These are phyloP conservation scores for Trypanosoma vivax DNA, from an alignment of 208 protist genomes.

Conservation along the genomic window DNA sequence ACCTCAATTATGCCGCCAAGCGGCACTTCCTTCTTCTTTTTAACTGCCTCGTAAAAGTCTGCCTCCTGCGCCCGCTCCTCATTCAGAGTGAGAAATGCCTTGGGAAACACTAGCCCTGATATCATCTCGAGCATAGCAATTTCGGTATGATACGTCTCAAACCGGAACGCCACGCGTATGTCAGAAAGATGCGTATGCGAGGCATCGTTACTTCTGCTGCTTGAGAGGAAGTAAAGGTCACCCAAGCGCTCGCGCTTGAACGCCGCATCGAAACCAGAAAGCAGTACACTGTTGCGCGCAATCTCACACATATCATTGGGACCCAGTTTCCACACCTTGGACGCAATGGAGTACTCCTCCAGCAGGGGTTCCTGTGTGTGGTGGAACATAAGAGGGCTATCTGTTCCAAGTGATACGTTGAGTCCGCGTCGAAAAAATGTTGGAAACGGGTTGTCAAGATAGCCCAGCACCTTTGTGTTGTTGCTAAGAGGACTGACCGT, in stretches of 20 bases:
- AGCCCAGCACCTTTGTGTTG: constrained; percentile 97
- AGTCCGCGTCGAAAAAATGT: constrained; percentile 93
- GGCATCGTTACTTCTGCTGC: constrained; percentile 81
- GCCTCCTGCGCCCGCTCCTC: constrained; percentile 55
- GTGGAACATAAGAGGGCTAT: constrained; percentile 95
- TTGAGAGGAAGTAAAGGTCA: constrained; percentile 80
- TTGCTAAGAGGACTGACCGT: constrained; percentile 98
- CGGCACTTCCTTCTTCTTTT: constrained; percentile 21
- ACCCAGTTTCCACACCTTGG: constrained; percentile 89
- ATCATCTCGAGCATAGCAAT: constrained; percentile 79
- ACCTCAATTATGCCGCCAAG: constrained; percentile 57
- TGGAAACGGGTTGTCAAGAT: constrained; percentile 95
- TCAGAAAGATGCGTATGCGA: constrained; percentile 78
- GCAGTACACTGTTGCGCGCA: constrained; percentile 82
- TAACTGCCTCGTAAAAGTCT: constrained; percentile 15
- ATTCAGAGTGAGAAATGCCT: constrained; percentile 57
- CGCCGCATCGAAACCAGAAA: constrained; percentile 71
- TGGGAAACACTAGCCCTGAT: constrained; percentile 65
- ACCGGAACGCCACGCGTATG: constrained; percentile 85
- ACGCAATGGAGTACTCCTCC: constrained; percentile 91
- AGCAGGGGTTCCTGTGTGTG: constrained; percentile 93
- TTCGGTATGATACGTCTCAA: constrained; percentile 88
- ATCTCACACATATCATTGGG: constrained; percentile 91
- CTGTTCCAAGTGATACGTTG: constrained; percentile 96
- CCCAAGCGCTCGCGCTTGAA: constrained; percentile 86